A percentile compares a stretch with the other conserved stretches of the same genome.
Conservation (phyloP, 1,139 yeast species). For the Pneumocystis canis region DNA sequence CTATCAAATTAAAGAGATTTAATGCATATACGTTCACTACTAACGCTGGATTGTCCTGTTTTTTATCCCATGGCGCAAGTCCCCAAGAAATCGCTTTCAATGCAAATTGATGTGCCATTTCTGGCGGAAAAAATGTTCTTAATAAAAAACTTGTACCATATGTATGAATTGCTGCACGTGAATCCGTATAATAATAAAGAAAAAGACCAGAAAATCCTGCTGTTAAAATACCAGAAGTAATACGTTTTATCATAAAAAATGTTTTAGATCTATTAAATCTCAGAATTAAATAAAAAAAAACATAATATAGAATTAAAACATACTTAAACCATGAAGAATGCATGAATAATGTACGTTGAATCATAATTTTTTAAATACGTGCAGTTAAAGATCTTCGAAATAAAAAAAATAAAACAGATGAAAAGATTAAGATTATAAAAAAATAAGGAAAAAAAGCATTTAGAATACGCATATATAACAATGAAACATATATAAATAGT, state of each 20-base stretch:
- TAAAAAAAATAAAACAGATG: too few relatives aligned
- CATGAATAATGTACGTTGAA: too few relatives aligned
- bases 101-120: conserved; percentile 68
- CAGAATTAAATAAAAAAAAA: too few relatives aligned
- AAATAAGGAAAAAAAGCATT: not conserved
- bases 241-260: not conserved
- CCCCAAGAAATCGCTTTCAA: conserved; percentile 54
- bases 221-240: not conserved
- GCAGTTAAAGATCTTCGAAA: too few relatives aligned
- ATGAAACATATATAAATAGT: too few relatives aligned
- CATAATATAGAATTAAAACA: too few relatives aligned
- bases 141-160: conserved; percentile 64
- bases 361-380: not conserved
- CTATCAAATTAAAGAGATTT: not conserved
- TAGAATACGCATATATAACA: not conserved
- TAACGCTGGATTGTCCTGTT: conserved; percentile 40
- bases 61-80: conserved; percentile 42
- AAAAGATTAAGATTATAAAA: too few relatives aligned
- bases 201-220: not conserved
- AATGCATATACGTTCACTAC: conserved; percentile 40
- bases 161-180: conserved; percentile 73
- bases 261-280: too few relatives aligned
- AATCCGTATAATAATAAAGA: conserved; percentile 42
- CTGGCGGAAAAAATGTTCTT: conserved; percentile 63
- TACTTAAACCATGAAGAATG: too few relatives aligned